Evolutionary conservation across 108 stramenopile species (phyloP).

Genomic region (Fistulifera pelliculosa): DNA sequence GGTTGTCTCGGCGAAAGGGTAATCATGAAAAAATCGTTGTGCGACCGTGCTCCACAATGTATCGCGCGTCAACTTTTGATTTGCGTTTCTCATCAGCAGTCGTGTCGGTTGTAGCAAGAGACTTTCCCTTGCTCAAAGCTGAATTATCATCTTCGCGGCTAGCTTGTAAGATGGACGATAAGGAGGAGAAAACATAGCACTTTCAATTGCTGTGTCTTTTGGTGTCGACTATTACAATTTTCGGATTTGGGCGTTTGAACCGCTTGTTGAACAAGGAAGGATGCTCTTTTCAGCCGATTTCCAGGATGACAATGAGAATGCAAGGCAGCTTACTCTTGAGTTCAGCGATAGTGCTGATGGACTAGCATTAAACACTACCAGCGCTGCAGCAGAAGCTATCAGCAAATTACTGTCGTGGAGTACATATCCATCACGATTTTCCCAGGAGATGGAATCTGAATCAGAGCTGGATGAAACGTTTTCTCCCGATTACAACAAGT

Average conservation of each 20-base stretch:
- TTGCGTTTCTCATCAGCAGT: no score
- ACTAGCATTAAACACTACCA: conserved; percentile 1
- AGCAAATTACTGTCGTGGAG: conserved; percentile 1
- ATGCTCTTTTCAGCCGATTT: conserved; percentile 1
- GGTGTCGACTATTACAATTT: conserved; percentile 30
- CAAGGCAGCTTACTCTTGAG: conserved; percentile 2
- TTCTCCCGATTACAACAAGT: no score
- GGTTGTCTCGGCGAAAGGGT: conserved; percentile 13
- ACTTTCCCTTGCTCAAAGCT: no score
- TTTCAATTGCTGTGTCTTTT: conserved; percentile 5
- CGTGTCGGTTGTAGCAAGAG: no score
- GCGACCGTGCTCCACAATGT: no score
- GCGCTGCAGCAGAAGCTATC: conserved; percentile 1
- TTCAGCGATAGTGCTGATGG: background rate
- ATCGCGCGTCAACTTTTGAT: no score
- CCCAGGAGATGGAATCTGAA: background rate
- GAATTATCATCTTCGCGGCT: no score
- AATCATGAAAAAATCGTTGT: no score
- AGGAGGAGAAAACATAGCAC: background rate
- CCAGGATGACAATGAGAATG: background rate
- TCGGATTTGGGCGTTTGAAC: conserved; percentile 21
- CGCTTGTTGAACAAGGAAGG: conserved; percentile 20
- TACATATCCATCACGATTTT: background rate
- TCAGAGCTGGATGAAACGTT: background rate
- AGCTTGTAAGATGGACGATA: no score